A percentile compares a stretch with the other conserved stretches of the same genome.
These are phyloP conservation scores for Aspergillus vadensis DNA, from an alignment of 2,329 filamentous ascomycete species.

Conservation along the genomic window DNA sequence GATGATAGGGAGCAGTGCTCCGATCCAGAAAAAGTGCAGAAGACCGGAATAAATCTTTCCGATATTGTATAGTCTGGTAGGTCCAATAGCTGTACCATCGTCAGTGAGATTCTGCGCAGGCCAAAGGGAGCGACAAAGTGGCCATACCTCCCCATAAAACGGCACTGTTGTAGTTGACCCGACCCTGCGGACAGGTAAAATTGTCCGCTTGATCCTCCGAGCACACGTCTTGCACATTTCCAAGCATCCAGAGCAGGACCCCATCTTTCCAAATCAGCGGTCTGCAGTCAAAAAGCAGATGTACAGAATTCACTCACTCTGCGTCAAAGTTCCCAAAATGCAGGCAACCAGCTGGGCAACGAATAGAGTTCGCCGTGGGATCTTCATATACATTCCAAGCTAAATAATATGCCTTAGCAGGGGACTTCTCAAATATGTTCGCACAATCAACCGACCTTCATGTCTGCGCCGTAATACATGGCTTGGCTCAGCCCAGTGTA, in stretches of 20 bases:
- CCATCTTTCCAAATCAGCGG: constrained; percentile 38
- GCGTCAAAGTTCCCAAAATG: constrained; percentile 47
- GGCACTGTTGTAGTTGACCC: constrained; percentile 48
- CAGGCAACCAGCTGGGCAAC: constrained; percentile 51
- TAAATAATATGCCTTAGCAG: constrained; percentile 18
- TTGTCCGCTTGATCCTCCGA: constrained; percentile 43
- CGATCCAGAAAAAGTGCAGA: constrained; percentile 55
- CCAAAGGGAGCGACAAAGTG: neutral
- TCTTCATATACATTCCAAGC: constrained; percentile 54
- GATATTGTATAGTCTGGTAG: constrained; percentile 48
- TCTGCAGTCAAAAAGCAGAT: neutral
- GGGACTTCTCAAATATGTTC: neutral
- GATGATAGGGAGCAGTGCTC: constrained; percentile 45
- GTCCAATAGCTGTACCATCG: constrained; percentile 44
- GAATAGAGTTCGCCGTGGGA: constrained; percentile 50
- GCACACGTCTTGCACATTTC: constrained; percentile 45
- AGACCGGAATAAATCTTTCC: constrained; percentile 50
- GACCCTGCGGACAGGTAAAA: constrained; percentile 52
- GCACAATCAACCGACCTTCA: constrained; percentile 54
- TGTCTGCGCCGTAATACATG: constrained; percentile 50
- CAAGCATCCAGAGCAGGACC: constrained; percentile 34
- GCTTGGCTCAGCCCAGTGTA: constrained; percentile 59
- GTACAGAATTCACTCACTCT: constrained; percentile 24
- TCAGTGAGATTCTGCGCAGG: neutral
- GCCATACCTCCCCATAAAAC: constrained; percentile 48